These are phyloP conservation scores for Knoxdaviesia capensis DNA, from an alignment of 2,329 filamentous ascomycete species.

Conservation along the genomic window DNA sequence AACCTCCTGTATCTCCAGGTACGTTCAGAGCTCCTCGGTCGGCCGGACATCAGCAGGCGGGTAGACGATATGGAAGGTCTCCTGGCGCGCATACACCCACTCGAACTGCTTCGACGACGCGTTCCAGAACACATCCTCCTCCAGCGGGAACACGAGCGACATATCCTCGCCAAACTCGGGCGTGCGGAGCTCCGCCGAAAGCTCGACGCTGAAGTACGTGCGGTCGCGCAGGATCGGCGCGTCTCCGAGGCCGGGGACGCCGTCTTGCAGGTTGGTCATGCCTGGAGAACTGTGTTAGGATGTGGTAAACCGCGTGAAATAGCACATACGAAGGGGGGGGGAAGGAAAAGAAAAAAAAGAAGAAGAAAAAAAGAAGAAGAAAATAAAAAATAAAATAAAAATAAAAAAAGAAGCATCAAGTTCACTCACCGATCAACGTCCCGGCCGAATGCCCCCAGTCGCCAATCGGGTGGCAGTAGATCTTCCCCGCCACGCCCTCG, in stretches of 20 bases:
- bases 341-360: not conserved
- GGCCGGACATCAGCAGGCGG: not conserved
- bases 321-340: not conserved
- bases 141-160: slow-evolving; percentile 24
- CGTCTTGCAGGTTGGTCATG: slow-evolving; percentile 27
- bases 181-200: slow-evolving; percentile 25
- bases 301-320: no score
- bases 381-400: no score
- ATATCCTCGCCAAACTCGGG: slow-evolving; percentile 17
- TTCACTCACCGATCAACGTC: slow-evolving; percentile 20
- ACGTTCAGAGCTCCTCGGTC: not conserved
- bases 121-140: slow-evolving; percentile 28
- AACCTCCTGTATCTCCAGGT: no score
- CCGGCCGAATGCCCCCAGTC: slow-evolving; percentile 30
- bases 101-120: slow-evolving; percentile 18
- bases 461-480: slow-evolving; percentile 28
- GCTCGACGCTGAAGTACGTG: slow-evolving; percentile 29
- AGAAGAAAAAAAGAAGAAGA: no score
- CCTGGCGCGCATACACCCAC: slow-evolving; percentile 27
- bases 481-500: slow-evolving; percentile 23
- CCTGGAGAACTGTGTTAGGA: slow-evolving; percentile 10
- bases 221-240: slow-evolving; percentile 18
- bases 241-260: slow-evolving; percentile 25
- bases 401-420: no score
- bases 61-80: slow-evolving; percentile 19